phyloP scores from a whole-genome alignment of 202 grass and related monocot genomes.

The Carex arenaria region DNA sequence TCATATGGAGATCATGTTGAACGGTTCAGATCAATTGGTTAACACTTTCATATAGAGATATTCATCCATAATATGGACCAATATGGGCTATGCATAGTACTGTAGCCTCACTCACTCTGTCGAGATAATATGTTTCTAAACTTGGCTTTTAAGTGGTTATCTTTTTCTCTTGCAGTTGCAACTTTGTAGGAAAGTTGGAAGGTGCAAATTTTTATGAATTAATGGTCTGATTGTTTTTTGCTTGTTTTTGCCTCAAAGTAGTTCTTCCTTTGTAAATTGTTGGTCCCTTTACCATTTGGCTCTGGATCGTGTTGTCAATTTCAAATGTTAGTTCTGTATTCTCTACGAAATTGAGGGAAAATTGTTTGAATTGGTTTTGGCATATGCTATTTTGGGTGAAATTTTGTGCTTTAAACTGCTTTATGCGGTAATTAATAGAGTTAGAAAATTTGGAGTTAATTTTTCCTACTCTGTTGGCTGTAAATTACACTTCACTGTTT shows the following conservation, averaged over 20 bases:
- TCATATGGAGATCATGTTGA: no score
- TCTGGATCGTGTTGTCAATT: background rate
- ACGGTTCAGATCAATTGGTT: no score
- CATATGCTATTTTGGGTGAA: background rate
- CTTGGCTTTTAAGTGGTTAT: background rate
- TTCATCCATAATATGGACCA: no score
- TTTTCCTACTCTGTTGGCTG: background rate
- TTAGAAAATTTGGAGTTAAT: background rate
- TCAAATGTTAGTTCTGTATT: background rate
- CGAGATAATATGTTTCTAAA: background rate
- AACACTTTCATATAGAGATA: no score
- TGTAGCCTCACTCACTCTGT: background rate
- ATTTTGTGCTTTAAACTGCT: background rate
- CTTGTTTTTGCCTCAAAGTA: background rate
- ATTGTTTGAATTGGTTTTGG: background rate
- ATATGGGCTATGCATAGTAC: no score
- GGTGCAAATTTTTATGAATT: background rate
- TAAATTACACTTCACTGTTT: background rate
- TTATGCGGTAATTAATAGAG: background rate
- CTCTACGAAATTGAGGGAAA: background rate
- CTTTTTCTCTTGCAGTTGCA: background rate
- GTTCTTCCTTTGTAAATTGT: background rate
- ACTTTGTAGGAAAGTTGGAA: background rate
- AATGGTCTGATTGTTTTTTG: background rate
- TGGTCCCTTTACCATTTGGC: background rate